Percentiles rank a stretch among this genome's conserved stretches.
Conservation (phyloP, 179 eudicot genomes). For the Corrigiola litoralis region DNA sequence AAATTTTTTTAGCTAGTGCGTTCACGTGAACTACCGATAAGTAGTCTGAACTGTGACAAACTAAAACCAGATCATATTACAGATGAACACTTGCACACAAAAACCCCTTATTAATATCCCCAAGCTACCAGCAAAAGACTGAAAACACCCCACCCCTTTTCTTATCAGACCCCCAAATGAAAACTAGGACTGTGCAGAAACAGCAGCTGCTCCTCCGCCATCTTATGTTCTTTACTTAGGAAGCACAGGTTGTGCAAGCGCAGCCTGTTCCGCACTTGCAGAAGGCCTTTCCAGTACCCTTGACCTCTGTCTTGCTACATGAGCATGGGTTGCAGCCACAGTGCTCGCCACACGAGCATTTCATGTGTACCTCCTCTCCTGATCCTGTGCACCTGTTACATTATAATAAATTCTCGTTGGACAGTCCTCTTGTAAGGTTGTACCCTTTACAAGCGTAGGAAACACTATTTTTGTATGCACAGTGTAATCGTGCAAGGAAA, state of each 20-base stretch:
- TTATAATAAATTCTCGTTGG: neutral
- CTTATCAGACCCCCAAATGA: neutral
- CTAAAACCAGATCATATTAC: no score
- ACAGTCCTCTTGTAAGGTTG: no score
- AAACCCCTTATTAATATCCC: no score
- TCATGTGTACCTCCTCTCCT: conserved; percentile 33
- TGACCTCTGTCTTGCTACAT: conserved; percentile 16
- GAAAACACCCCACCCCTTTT: neutral
- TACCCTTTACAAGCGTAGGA: no score
- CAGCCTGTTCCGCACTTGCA: conserved; percentile 34
- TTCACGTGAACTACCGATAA: no score
- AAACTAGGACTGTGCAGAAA: no score
- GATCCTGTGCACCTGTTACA: conserved; percentile 20
- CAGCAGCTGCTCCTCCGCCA: no score
- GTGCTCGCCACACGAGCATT: conserved; percentile 57
- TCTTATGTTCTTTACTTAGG: conserved; percentile 11
- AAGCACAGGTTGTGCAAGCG: conserved; percentile 25
- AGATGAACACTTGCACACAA: no score
- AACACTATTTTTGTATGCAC: no score
- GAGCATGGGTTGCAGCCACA: conserved; percentile 58
- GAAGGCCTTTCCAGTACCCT: conserved; percentile 25
- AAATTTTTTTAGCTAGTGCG: no score
- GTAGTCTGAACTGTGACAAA: no score
- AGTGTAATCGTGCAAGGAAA: no score
- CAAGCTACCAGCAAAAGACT: neutral